Conservation (phyloP, 2,329 filamentous ascomycete genomes). For the Exutisphaerella laricina region DNA sequence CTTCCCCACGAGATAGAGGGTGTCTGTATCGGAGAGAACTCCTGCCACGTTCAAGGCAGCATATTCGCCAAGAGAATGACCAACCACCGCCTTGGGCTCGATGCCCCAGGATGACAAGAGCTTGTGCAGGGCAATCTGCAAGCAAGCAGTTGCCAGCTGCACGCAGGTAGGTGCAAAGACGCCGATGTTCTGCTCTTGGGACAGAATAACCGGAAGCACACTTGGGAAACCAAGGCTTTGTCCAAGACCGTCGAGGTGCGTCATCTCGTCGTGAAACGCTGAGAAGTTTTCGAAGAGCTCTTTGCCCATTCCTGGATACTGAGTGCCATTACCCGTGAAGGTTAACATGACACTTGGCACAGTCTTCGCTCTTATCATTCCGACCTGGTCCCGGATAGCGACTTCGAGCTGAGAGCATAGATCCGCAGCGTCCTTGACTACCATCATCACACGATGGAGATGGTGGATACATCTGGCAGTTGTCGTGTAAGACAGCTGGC, state of each 20-base stretch:
- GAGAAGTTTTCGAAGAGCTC: conserved; percentile 29
- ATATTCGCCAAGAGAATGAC: conserved; percentile 37
- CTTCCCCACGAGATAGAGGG: conserved; percentile 32
- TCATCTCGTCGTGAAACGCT: conserved; percentile 31
- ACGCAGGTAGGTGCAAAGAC: conserved; percentile 13
- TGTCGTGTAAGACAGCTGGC: conserved; percentile 23
- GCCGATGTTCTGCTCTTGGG: conserved; percentile 9
- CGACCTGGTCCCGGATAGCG: conserved; percentile 27
- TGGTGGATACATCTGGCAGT: conserved; percentile 28
- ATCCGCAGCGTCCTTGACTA: conserved; percentile 10
- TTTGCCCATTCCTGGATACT: conserved; percentile 24
- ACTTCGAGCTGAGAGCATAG: conserved; percentile 19
- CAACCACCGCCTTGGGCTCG: conserved; percentile 24
- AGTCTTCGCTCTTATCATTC: conserved; percentile 25
- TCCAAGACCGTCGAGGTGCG: conserved; percentile 28
- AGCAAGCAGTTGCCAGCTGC: conserved; percentile 37
- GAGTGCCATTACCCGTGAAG: conserved; percentile 38
- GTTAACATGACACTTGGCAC: conserved; percentile 33
- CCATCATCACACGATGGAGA: conserved; percentile 13
- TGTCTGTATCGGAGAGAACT: conserved; percentile 31
- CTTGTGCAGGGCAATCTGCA: conserved; percentile 38
- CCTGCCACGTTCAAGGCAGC: conserved; percentile 34
- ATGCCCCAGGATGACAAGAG: conserved; percentile 29
- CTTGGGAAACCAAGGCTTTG: conserved; percentile 29
- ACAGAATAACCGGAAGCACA: too few species aligned